phyloP scores from a whole-genome alignment of 768 basidiomycete genomes.

The Obba rivulosa region DNA sequence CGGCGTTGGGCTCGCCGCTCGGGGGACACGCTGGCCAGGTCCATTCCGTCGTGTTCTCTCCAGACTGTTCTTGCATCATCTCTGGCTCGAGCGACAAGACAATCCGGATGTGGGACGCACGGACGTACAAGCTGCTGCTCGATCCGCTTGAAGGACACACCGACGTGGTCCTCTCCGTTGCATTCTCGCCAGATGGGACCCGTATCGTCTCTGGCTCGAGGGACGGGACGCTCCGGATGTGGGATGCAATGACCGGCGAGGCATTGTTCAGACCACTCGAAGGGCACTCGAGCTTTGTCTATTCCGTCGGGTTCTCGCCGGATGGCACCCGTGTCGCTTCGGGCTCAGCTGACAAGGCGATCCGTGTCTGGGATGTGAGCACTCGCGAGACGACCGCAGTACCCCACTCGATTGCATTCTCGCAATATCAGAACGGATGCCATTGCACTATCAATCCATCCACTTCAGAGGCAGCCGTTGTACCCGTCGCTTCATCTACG shows the following conservation, averaged over 20 bases:
- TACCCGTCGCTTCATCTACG: no score
- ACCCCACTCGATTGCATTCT: no score
- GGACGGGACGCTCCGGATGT: slow-evolving; percentile 8
- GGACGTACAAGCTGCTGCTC: background rate
- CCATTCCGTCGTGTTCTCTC: background rate
- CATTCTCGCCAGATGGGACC: slow-evolving; percentile 16
- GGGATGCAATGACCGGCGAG: background rate
- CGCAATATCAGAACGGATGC: no score
- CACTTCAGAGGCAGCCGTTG: no score
- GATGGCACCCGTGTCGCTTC: slow-evolving; percentile 18
- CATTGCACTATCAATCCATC: no score
- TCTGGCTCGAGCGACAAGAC: background rate
- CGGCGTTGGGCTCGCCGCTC: slow-evolving; percentile 1
- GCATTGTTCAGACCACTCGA: slow-evolving; percentile 2
- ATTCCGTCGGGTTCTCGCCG: slow-evolving; percentile 13
- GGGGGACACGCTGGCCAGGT: slow-evolving; percentile 14
- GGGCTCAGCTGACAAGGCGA: slow-evolving; percentile 19
- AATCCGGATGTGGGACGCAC: slow-evolving; percentile 16
- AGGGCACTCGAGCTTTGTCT: slow-evolving; percentile 15
- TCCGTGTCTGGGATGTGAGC: slow-evolving; percentile 22
- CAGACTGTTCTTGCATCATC: background rate
- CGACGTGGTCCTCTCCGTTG: slow-evolving; percentile 20
- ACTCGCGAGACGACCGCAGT: no score
- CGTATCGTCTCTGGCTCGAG: slow-evolving; percentile 6
- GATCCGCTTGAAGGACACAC: slow-evolving; percentile 4